phyloP scores from a whole-genome alignment of 805 yeast species.

The Metschnikowia proteae region DNA sequence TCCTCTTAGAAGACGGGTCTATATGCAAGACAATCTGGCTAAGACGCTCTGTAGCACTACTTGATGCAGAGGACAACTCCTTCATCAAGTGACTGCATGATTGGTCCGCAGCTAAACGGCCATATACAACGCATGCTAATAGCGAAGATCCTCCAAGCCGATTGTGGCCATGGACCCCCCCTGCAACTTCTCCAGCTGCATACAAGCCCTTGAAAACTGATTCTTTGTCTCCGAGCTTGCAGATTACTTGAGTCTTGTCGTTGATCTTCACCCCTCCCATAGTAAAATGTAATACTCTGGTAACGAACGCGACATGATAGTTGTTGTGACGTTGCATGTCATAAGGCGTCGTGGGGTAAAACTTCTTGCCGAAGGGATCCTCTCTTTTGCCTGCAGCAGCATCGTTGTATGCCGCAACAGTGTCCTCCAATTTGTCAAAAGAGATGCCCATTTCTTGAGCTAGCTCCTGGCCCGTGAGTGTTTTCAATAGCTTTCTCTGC shows the following conservation, averaged over 20 bases:
- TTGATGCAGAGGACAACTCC: constrained; percentile 6
- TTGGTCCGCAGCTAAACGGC: constrained; percentile 41
- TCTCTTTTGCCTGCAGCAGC: constrained; percentile 37
- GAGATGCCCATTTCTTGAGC: constrained; percentile 38
- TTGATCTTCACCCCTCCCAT: constrained; percentile 68
- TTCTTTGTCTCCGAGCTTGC: constrained; percentile 21
- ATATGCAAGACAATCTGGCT: constrained; percentile 18
- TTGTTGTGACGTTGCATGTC: constrained; percentile 26
- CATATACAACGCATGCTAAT: constrained; percentile 44
- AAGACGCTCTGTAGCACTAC: constrained; percentile 12
- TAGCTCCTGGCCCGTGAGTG: constrained; percentile 42
- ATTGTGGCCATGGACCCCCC: constrained; percentile 46
- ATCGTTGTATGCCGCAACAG: constrained; percentile 40
- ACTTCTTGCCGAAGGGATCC: constrained; percentile 45
- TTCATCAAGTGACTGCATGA: constrained; percentile 30
- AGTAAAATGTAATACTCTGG: constrained; percentile 61
- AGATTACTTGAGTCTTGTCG: constrained; percentile 39
- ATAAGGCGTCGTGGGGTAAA: constrained; percentile 47
- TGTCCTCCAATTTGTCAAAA: constrained; percentile 25
- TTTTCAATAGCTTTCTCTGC: constrained; percentile 52
- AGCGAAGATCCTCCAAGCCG: constrained; percentile 42
- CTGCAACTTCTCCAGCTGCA: constrained; percentile 45
- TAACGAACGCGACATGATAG: constrained; percentile 51
- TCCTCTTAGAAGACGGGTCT: constrained; percentile 31
- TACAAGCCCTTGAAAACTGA: constrained; percentile 34